Evolutionary conservation across 257 asterid genomes (phyloP).

Genomic region (Osmanthus fragrans): DNA sequence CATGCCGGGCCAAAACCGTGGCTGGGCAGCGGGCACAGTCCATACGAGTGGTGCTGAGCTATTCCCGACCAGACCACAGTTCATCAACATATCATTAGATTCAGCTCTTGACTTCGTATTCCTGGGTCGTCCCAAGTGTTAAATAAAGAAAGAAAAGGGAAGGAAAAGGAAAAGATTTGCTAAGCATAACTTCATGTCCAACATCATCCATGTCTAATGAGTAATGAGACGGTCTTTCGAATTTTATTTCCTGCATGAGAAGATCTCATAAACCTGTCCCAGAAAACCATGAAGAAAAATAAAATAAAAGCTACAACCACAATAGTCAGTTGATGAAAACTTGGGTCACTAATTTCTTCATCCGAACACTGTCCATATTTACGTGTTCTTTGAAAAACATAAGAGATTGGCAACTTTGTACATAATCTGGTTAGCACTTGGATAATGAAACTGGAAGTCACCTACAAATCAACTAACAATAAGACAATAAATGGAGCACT

Average conservation of each 20-base stretch:
- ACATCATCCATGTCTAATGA: too few species aligned
- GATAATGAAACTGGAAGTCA: neutral
- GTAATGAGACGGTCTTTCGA: too few species aligned
- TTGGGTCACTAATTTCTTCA: neutral
- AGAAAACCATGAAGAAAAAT: neutral
- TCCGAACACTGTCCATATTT: neutral
- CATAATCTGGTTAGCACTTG: neutral
- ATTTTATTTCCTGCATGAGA: too few species aligned
- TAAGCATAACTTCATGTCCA: neutral
- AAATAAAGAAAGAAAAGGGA: too few species aligned
- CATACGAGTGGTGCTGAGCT: too few species aligned
- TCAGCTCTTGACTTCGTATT: too few species aligned
- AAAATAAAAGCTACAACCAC: neutral
- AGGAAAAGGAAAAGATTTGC: too few species aligned
- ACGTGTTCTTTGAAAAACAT: neutral
- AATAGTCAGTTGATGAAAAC: neutral
- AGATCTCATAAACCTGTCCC: neutral
- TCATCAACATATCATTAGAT: too few species aligned
- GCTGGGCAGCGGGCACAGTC: too few species aligned
- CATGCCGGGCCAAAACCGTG: too few species aligned
- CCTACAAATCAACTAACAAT: neutral
- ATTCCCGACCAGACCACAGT: too few species aligned
- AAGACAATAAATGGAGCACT: conserved; percentile 5
- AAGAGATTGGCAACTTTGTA: neutral
- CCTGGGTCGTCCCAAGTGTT: too few species aligned